Base-by-base conservation (phyloP, 352 stramenopile species). In the Peronosclerospora sorghi region DNA sequence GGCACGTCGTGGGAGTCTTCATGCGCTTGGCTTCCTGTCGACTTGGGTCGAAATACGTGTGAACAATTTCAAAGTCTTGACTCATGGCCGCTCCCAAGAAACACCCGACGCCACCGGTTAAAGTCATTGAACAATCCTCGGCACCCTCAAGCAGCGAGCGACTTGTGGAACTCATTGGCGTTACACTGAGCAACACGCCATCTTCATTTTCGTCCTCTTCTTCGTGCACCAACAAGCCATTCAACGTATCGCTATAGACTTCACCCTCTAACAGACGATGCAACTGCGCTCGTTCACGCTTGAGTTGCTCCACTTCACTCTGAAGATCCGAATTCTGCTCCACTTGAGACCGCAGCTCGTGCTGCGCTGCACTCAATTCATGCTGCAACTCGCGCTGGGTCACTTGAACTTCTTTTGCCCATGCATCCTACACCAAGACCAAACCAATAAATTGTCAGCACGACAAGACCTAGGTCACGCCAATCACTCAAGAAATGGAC, bases 391-490 rank as follows among this genome's bases (percentile, higher is more conserved):
- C 73, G n/a, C 73, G 64, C 50, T 92, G 76, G 0, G 71, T 85
- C 8, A 86, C 59, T 46, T 87, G 75, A 13, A 92, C 47, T 32
- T 89, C 73, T 48, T 89, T 87, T 4, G 74, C 71, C 76, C 79
- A 92, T 4, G 79, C 74, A 46, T 88, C 76, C 79, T 91, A 48
- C 12, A 36, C 4, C 17, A 48, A 26, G 28, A 5, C n/a, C n/a
- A n/a, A n/a, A n/a, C n/a, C n/a, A n/a, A n/a, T n/a, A n/a, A n/a
- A n/a, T n/a, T n/a, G 24, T 15, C 19, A 45, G 39, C 19, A 35
- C 23, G 21, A 50, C 32, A 38, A n/a, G n/a, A n/a, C n/a, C n/a
- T n/a, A n/a, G n/a, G n/a, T n/a, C 23, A 32, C 21, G 29, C 26
- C 15, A 23, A 29, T 15, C 14, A 35, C 21, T 15, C 35, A 20